Base-by-base conservation (phyloP, 2,329 filamentous ascomycete genomes). In the Colletotrichum musae region DNA sequence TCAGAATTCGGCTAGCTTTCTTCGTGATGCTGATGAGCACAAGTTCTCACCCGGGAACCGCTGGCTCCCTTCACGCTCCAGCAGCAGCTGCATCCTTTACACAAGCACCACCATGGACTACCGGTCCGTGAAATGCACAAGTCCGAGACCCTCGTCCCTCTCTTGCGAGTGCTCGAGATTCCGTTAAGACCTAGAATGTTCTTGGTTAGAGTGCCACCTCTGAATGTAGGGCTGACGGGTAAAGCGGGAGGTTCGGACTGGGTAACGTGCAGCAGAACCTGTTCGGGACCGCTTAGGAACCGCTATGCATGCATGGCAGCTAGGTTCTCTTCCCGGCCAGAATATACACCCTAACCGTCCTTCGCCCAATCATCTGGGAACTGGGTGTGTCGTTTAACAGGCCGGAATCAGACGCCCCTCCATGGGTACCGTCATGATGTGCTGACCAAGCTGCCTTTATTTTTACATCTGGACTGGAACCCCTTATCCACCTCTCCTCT, bases 371-470 rank as follows among this genome's bases (percentile, higher is more conserved):
- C 52, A 45, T 21, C 57, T 51, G 62, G 56, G 39, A 51, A n/a
- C 36, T 24, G 26, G 26, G 52, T 36, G 43, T 39, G 51, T 36
- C 18, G 18, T 43, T 24, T 45, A 47, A 41, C 7, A 70, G 56
- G 36, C 57, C 56, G 36, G 62, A 51, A 66, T 43, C 43, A 7
- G 24, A 32, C 45, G 18, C 67, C 56, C 16, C 45, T n/a, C 56
- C 47, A 66, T 53, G 48, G 26, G 32, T 18, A n/a, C 43, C 45
- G 43, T 51, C 51, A 36, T 36, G 21, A 18, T 16, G 52, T 67
- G 67, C 67, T 70, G 58, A 70, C 67, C 67, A 70, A 70, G 57
- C 47, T 70, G 63, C 50, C 67, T 70, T 62, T 70, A 70, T 70
- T 70, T 67, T 70, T 51, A 54, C 57, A 28, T 36, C n/a, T 32